Percentiles rank a stretch among this genome's conserved stretches.
phyloP scores from a whole-genome alignment of 257 asterid genomes.

The Fraxinus cuspidata region DNA sequence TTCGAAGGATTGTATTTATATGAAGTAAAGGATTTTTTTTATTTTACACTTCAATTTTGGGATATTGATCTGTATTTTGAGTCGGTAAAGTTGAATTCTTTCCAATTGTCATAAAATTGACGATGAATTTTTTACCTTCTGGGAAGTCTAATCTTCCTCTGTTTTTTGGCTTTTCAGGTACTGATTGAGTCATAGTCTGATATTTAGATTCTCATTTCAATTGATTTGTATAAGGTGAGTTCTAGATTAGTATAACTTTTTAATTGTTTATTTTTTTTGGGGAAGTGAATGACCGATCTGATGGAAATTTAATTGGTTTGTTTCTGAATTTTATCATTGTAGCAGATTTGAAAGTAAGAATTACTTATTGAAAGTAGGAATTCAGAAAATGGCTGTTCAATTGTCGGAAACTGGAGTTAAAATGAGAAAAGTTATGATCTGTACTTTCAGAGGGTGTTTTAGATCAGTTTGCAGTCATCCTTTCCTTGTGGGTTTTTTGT shows the following conservation, averaged over 20 bases:
- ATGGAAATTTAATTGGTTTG: slow-evolving; percentile 26
- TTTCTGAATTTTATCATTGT: slow-evolving; percentile 32
- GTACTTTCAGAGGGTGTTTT: slow-evolving; percentile 35
- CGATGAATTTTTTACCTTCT: slow-evolving; percentile 15
- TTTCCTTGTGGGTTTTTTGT: slow-evolving; percentile 40
- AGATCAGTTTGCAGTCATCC: slow-evolving; percentile 45
- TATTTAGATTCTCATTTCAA: slow-evolving; percentile 22
- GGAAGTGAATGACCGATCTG: slow-evolving; percentile 36
- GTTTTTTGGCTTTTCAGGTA: slow-evolving; percentile 37
- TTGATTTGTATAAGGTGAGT: slow-evolving; percentile 32
- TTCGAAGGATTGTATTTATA: slow-evolving; percentile 4
- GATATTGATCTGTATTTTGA: slow-evolving; percentile 23
- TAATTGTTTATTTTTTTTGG: slow-evolving; percentile 22
- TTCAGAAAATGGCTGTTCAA: slow-evolving; percentile 31
- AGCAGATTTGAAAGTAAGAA: slow-evolving; percentile 43
- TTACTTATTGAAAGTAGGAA: slow-evolving; percentile 16
- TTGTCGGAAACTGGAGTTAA: slow-evolving; percentile 38
- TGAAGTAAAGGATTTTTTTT: slow-evolving; percentile 17
- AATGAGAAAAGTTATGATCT: slow-evolving; percentile 37
- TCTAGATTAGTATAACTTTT: slow-evolving; percentile 27
- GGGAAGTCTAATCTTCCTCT: slow-evolving; percentile 21
- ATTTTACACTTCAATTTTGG: neutral
- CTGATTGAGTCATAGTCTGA: slow-evolving; percentile 29
- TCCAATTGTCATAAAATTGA: neutral
- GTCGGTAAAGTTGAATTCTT: slow-evolving; percentile 26